phyloP scores from a whole-genome alignment of 2,329 filamentous ascomycete genomes.

The Massarina eburnea region DNA sequence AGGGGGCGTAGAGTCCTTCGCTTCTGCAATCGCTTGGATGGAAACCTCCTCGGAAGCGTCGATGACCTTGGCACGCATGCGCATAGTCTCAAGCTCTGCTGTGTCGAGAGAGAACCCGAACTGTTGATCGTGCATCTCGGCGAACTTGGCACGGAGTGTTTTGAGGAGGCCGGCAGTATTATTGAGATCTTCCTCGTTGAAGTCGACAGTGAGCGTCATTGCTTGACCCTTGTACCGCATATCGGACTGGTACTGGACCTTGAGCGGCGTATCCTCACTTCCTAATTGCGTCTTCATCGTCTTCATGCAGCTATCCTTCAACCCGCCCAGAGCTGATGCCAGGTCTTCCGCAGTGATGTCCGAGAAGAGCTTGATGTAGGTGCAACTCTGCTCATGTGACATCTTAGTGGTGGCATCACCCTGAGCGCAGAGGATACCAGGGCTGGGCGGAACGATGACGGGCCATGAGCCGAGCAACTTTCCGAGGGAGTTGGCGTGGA shows the following conservation, averaged over 20 bases:
- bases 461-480: conserved; percentile 54
- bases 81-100: conserved; percentile 53
- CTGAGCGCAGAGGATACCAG: conserved; percentile 54
- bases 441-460: conserved; percentile 55
- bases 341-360: conserved; percentile 41
- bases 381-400: conserved; percentile 50
- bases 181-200: conserved; percentile 40
- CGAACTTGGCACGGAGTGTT: conserved; percentile 44
- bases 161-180: conserved; percentile 32
- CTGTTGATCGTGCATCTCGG: conserved; percentile 47
- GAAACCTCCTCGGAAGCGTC: conserved; percentile 48
- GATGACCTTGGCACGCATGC: conserved; percentile 48
- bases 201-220: conserved; percentile 37
- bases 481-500: conserved; percentile 55
- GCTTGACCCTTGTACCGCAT: conserved; percentile 53
- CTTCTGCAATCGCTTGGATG: conserved; percentile 39
- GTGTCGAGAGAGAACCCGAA: conserved; percentile 49
- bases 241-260: conserved; percentile 47
- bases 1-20: conserved; percentile 29
- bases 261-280: conserved; percentile 32
- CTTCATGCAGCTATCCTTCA: conserved; percentile 43
- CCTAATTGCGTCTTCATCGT: conserved; percentile 44
- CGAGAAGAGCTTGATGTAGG: conserved; percentile 48
- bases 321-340: conserved; percentile 29
- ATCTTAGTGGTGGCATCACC: conserved; percentile 55